A percentile compares a stretch with the other conserved stretches of the same genome.
Evolutionary conservation across 1,284 basidiomycete genomes (phyloP).

Genomic region (Microstroma glucosiphilum): DNA sequence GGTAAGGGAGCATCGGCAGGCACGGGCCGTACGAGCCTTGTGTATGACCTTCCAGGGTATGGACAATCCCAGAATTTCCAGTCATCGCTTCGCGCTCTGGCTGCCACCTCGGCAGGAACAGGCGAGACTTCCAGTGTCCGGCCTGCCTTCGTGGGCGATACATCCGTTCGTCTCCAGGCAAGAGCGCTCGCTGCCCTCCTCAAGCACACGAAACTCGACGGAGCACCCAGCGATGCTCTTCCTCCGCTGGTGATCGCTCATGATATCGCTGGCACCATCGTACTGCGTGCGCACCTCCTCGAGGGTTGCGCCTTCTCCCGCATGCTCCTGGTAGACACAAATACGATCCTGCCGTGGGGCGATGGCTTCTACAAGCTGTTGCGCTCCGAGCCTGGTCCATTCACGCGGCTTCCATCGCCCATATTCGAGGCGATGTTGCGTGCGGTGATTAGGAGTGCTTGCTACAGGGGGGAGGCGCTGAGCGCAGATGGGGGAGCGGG

Average conservation of each 20-base stretch:
- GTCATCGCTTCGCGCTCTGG: neutral
- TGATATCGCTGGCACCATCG: neutral
- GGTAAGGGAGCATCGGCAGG: too few species aligned
- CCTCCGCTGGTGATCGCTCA: neutral
- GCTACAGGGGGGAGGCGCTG: neutral
- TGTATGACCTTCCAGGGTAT: neutral
- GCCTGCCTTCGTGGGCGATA: neutral
- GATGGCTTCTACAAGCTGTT: constrained; percentile 2
- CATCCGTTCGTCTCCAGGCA: neutral
- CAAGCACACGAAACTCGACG: neutral
- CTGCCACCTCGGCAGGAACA: too few species aligned
- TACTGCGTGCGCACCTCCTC: neutral
- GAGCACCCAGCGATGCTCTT: too few species aligned
- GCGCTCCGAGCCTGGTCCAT: neutral
- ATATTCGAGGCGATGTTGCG: constrained; percentile 3
- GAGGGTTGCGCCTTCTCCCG: neutral
- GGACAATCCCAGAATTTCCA: neutral
- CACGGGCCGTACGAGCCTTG: neutral
- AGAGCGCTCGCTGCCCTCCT: constrained; percentile 3
- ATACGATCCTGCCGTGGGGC: neutral
- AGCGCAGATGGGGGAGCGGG: neutral
- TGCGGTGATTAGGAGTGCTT: neutral
- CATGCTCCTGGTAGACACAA: neutral
- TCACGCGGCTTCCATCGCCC: neutral
- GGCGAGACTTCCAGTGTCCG: too few species aligned